Percentiles rank a stretch among this genome's conserved stretches.
Conservation (phyloP, 1,139 yeast genomes). For the Geotrichum citri-aurantii region DNA sequence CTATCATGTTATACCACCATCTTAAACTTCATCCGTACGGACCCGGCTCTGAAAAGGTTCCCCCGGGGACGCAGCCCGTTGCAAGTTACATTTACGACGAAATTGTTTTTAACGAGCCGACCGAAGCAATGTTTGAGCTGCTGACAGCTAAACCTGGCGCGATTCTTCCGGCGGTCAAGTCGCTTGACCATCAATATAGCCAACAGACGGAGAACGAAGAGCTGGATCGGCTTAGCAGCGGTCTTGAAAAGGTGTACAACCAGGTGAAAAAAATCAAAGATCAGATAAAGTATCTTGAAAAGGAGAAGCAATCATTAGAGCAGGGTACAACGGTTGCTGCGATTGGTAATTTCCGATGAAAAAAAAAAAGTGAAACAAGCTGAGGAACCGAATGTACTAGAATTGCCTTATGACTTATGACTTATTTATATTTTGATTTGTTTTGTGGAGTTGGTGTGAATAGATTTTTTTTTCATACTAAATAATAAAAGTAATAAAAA, state of each 20-base stretch:
- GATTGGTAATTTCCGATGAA: background rate
- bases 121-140: conserved; percentile 75
- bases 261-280: conserved; percentile 35
- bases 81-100: conserved; percentile 82
- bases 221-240: conserved; percentile 63
- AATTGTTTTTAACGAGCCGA: conserved; percentile 91
- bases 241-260: conserved; percentile 50
- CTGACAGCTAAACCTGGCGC: conserved; percentile 74
- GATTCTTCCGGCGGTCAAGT: conserved; percentile 55
- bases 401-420: background rate
- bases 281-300: conserved; percentile 31
- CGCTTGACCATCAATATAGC: conserved; percentile 42
- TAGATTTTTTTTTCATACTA: no score
- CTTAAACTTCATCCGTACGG: conserved; percentile 83
- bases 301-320: conserved; percentile 24
- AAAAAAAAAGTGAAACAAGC: no score
- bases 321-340: background rate
- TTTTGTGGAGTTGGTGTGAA: no score
- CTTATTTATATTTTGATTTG: background rate
- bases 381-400: background rate
- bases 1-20: conserved; percentile 80
- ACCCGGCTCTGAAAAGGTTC: conserved; percentile 22
- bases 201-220: conserved; percentile 70
- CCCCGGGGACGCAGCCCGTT: conserved; percentile 37
- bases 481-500: no score